Evolutionary conservation across 768 basidiomycete species (phyloP).

Genomic region (Leccinum rimulosum): DNA sequence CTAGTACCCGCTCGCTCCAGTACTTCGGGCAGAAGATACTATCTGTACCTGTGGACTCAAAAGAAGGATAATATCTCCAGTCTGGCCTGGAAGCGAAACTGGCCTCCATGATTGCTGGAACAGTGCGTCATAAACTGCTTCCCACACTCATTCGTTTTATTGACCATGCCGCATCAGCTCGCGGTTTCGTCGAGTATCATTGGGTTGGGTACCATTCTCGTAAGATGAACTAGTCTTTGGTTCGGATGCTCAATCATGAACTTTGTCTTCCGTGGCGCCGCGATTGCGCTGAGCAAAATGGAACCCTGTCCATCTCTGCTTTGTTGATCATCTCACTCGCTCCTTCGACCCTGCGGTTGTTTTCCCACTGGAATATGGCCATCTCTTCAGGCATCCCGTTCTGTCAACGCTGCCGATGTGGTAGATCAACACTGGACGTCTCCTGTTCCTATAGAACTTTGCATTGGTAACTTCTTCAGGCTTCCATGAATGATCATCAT

Average conservation of each 20-base stretch:
- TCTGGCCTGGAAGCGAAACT: conserved; percentile 51
- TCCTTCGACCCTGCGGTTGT: conserved; percentile 68
- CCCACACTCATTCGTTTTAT: neutral
- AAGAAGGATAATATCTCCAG: conserved; percentile 39
- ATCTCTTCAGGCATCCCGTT: conserved; percentile 59
- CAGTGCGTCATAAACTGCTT: conserved; percentile 29
- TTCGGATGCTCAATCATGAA: conserved; percentile 48
- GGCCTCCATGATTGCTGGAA: conserved; percentile 50
- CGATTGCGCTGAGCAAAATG: conserved; percentile 46
- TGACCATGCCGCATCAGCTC: conserved; percentile 28
- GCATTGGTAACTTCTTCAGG: conserved; percentile 48
- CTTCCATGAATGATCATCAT: neutral
- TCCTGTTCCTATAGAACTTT: conserved; percentile 44
- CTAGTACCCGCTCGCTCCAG: neutral
- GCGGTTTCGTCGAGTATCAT: conserved; percentile 56
- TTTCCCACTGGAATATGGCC: conserved; percentile 51
- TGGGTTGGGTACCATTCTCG: conserved; percentile 56
- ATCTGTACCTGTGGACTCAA: conserved; percentile 33
- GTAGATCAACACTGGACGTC: conserved; percentile 50
- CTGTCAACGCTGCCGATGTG: conserved; percentile 59
- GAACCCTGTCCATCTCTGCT: conserved; percentile 48
- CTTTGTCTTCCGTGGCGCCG: conserved; percentile 56
- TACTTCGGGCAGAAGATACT: neutral
- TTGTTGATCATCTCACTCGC: conserved; percentile 56
- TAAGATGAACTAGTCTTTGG: conserved; percentile 46